These are phyloP conservation scores for Dentipellis sp. DNA, from an alignment of 768 basidiomycete genomes.

Conservation along the genomic window DNA sequence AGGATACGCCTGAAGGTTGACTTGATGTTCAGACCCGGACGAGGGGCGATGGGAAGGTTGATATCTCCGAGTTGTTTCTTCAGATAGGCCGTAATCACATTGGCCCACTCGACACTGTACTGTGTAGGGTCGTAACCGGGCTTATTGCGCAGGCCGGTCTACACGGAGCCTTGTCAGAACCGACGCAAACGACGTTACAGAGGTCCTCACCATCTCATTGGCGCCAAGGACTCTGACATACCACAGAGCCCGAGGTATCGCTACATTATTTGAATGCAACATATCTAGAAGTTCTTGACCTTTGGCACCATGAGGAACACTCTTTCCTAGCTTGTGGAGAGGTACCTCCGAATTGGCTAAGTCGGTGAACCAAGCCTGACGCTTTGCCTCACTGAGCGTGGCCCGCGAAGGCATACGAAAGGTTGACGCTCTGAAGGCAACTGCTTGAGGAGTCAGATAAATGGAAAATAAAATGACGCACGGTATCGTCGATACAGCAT, in stretches of 20 bases:
- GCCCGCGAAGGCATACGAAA: conserved; percentile 81
- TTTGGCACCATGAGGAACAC: conserved; percentile 80
- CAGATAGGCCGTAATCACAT: conserved; percentile 68
- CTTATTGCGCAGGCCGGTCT: conserved; percentile 72
- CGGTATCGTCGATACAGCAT: conserved; percentile 53
- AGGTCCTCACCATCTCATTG: conserved; percentile 64
- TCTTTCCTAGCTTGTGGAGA: conserved; percentile 72
- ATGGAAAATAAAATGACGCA: conserved; percentile 26
- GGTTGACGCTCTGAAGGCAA: conserved; percentile 39
- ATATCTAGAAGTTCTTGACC: conserved; percentile 78
- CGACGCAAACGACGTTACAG: background rate
- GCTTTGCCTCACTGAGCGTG: conserved; percentile 69
- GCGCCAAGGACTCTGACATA: conserved; percentile 81
- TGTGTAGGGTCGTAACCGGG: conserved; percentile 75
- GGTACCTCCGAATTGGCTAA: conserved; percentile 77
- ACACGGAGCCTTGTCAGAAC: background rate
- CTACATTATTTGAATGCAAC: conserved; percentile 66
- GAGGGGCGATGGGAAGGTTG: conserved; percentile 67
- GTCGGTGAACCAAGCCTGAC: conserved; percentile 78
- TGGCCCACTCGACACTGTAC: conserved; percentile 82
- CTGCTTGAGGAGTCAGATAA: background rate
- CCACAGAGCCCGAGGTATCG: conserved; percentile 79
- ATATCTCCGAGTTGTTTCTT: conserved; percentile 80
- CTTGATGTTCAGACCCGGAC: conserved; percentile 71
- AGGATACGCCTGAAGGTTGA: conserved; percentile 78